Evolutionary conservation across 768 basidiomycete genomes (phyloP), one percentile per base, ranked within the genome.

Genomic region (Boletus tylopilopsis): DNA sequence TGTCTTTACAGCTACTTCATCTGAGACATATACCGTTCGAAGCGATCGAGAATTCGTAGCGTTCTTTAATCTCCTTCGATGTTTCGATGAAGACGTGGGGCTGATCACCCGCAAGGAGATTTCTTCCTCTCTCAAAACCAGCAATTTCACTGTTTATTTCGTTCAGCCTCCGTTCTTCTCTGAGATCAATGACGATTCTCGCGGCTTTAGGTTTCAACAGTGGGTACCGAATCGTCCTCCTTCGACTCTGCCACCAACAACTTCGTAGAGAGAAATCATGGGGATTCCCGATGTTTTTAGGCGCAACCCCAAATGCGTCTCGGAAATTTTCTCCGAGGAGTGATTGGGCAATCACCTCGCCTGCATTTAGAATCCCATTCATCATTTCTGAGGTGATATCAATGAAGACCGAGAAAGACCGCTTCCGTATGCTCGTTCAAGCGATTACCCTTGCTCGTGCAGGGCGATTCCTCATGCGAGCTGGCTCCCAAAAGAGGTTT

Each of bases 111-210:
- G 6, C 6, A 0, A 0, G 0, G 9, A 19, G 4, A 3, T 11
- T 8, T 29, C 13, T 19, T 22, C 33, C n/a, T n/a, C n/a, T 18
- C 21, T 51, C 33, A 51, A 40, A 25, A 24, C 45, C 4, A 29
- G 33, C 18, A 54, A 47, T 11, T 61, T 61, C 34, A 12, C 30
- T 7, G 22, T 45, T 2, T 12, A 57, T 43, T 52, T 61, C 4
- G 11, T 58, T 21, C 47, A 38, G 1, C 55, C 59, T 1, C 51
- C 47, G 0, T 60, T 60, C 18, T 60, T 49, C 33, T 22, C 30
- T 4, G 5, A 22, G 15, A 33, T 12, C 12, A n/a, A n/a, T n/a
- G n/a, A n/a, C n/a, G n/a, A n/a, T n/a, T 46, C 42, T n/a, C n/a
- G 40, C 6, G 22, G 27, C n/a, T 39, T 37, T 4, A 3, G 48